Evolutionary conservation across 257 asterid species (phyloP).

Genomic region (Solanum lycopersicoides): DNA sequence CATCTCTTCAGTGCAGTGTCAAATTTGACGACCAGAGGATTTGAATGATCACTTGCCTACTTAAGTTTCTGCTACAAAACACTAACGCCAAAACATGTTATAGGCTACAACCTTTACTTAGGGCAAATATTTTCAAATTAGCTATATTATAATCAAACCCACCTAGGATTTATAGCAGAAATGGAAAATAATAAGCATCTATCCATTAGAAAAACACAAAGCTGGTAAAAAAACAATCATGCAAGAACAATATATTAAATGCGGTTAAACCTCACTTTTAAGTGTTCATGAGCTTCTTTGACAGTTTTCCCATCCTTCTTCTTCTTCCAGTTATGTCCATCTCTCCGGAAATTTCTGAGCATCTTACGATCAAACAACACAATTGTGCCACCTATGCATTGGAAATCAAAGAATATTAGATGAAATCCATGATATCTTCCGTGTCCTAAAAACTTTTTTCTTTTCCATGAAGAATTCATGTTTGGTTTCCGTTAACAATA

Average conservation of each 20-base stretch:
- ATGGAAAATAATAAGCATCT: not conserved
- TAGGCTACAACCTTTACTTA: not conserved
- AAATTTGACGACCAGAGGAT: not conserved
- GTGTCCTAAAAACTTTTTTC: not conserved
- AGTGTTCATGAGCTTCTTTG: slow-evolving; percentile 96
- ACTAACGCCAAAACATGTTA: not conserved
- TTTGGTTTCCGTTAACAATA: not conserved
- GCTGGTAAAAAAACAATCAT: not conserved
- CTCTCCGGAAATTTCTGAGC: slow-evolving; percentile 96
- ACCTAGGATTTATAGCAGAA: not conserved
- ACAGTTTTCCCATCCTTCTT: slow-evolving; percentile 94
- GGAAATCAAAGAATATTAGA: slow-evolving; percentile 8
- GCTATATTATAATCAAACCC: not conserved
- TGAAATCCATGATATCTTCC: not conserved
- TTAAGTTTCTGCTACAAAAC: not conserved
- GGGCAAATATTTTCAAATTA: not conserved
- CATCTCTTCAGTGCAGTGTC: not conserved
- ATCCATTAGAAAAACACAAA: not conserved
- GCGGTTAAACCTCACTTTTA: slow-evolving; percentile 45
- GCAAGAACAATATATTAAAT: not conserved
- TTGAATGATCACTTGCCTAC: not conserved
- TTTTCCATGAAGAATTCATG: not conserved
- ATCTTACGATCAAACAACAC: slow-evolving; percentile 91
- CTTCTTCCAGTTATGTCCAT: slow-evolving; percentile 97
- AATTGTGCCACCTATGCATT: slow-evolving; percentile 66